Evolutionary conservation across 2,329 filamentous ascomycete genomes (phyloP).

Genomic region (Ophiostoma novo-ulmi): DNA sequence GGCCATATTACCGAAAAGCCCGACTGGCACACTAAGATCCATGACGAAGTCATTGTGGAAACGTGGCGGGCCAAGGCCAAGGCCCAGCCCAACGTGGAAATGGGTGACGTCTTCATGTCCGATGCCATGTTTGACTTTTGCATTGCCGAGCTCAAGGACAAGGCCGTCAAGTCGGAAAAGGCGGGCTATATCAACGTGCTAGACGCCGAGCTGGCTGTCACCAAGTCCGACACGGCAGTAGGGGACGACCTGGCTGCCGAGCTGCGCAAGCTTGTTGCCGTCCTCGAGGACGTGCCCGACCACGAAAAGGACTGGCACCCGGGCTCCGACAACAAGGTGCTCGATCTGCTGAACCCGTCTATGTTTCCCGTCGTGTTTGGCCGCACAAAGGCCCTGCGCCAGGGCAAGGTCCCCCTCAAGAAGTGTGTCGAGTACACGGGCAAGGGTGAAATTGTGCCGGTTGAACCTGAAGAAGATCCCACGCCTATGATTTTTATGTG

Average conservation of each 20-base stretch:
- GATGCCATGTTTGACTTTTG: conserved; percentile 28
- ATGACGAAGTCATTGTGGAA: background rate
- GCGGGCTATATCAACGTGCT: conserved; percentile 41
- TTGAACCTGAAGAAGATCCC: background rate
- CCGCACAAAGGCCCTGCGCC: conserved; percentile 33
- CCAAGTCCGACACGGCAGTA: conserved; percentile 50
- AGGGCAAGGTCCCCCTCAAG: conserved; percentile 31
- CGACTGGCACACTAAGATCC: conserved; percentile 9
- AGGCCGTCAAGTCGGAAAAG: conserved; percentile 43
- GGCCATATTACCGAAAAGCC: conserved; percentile 5
- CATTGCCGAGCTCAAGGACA: conserved; percentile 46
- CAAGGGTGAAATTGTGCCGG: conserved; percentile 27
- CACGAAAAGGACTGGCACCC: conserved; percentile 50
- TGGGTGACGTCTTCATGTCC: conserved; percentile 24
- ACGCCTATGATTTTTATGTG: no score
- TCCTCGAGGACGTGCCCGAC: conserved; percentile 42
- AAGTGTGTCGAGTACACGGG: conserved; percentile 30
- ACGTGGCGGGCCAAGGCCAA: conserved; percentile 20
- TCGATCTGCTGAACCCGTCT: conserved; percentile 56
- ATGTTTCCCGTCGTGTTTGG: conserved; percentile 52
- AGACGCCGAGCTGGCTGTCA: conserved; percentile 39
- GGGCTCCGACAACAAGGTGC: conserved; percentile 46
- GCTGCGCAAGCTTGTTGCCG: conserved; percentile 38
- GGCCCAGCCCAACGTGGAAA: conserved; percentile 11
- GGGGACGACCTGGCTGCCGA: conserved; percentile 31